Base-by-base conservation (phyloP, 108 stramenopile genomes). In the Asterionellopsis glacialis region DNA sequence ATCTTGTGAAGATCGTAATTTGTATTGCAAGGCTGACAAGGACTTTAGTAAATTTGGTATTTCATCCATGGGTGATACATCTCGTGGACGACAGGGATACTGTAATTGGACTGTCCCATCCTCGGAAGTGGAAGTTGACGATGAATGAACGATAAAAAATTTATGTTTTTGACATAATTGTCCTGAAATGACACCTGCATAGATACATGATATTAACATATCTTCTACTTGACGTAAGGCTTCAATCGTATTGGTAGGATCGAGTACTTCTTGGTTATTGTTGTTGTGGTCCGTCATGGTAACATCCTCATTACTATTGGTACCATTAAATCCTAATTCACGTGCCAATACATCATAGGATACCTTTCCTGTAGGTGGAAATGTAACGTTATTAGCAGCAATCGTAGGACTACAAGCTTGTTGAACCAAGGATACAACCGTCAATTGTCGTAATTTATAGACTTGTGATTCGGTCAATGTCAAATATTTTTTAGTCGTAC, bases 381-480 rank as follows among this genome's bases (percentile, higher is more conserved):
- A 33, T 33, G 33, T 5, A 33, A 33, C 33, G 33, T 33, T 7
- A 2, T 33, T 7, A 5, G 33, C 33, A 33, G 57, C 38, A 28
- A 75, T 53, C 15, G 60, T 25, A 41, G 49, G 16, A 25, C 51
- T 13, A 50, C 80, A 76, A 26, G 72, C 68, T 26, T 72, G 60
- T 42, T 77, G 67, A 0, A 79, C 64, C 4, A 69, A 45, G 4
- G 77, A 67, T 44, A 83, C 12, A 0, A 76, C 64, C 0, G 77
- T 70, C 14, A 83, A 41, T 54, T 79, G 77, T 9, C 64, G 43
- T 14, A 83, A 61, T 51, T 83, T 83, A 18, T 41, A 45, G 6
- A 79, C n/a, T 54, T 68, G 70, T 0, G 59, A 18, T 5, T 75
- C 74, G 45, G 70, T 76, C 26, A 83, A 50, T 0, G 63, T 53